Base-by-base conservation (phyloP, 176 grass and related monocot species). In the Miscanthus lutarioriparius region DNA sequence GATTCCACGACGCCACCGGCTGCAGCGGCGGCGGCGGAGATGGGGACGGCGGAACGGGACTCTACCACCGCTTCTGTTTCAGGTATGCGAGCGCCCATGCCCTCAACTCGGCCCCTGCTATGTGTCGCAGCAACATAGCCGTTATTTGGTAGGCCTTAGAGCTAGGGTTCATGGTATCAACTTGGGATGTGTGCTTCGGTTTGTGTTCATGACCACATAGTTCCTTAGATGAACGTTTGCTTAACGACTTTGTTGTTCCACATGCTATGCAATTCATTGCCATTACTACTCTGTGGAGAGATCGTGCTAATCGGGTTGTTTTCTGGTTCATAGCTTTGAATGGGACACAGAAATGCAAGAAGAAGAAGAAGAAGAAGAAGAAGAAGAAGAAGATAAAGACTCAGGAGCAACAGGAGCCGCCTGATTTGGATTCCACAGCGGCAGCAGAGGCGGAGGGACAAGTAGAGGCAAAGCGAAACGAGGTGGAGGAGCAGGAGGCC, bases 301-400 rank as follows among this genome's bases (percentile, higher is more conserved):
- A 26, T 41, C 23, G 1, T 47, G 8, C 71, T 74, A 10, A 48
- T 16, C 10, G 15, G 23, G 69, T 30, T 74, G 22, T 74, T 48
- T 49, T 74, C 15, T 5, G 15, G 8, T 51, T 74, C 1, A 0
- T 33, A 74, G 75, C 58, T 44, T 76, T n/a, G 35, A 40, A 79
- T 70, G 67, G 10, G 2, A 58, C 41, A 14, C 15, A 14, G 2
- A 70, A 35, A 58, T 11, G 43, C 56, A 79, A 73, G 67, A 66
- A 36, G 54, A 83, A 23, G 79, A 83, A 51, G 54, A 79, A 73
- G 67, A 66, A 36, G 54, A 83, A 23, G 79, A 72, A 30, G 5
- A 49, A n/a, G 2, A 77, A 82, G 59, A 83, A 51, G 54, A 88
- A 30, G 49, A 32, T 78, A 1, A 78, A 33, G 56, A 47, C 26